Evolutionary conservation across 768 basidiomycete species (phyloP), one percentile per base, ranked within the genome.

Genomic region (Suillus cothurnatus): DNA sequence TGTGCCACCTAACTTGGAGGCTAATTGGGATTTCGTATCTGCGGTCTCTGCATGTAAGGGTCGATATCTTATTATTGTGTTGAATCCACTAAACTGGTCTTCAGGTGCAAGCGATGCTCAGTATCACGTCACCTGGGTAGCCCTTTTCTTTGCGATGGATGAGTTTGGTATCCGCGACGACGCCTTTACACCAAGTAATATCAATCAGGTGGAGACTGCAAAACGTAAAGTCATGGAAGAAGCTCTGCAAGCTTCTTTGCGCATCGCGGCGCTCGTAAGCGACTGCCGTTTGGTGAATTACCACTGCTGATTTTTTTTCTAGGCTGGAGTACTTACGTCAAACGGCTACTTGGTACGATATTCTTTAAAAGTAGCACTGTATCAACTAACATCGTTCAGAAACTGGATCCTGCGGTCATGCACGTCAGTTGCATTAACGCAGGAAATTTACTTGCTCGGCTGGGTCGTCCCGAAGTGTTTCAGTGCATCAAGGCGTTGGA

Each of bases 81-180:
- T 17, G 19, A 21, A 19, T 21, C 31, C 55, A 15, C 31, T 53
- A 62, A 61, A 67, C 52, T 52, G 15, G 36, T 6, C 45, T 38
- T 34, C 81, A 80, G 91, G 91, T 69, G 90, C 91, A 23, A 93
- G 91, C 72, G 92, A 95, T 73, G 92, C 93, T 34, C 93, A 91
- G 34, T 96, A 92, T 74, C 95, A 97, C 78, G 86, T 91, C 70
- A 90, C 96, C 87, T 97, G 93, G 94, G 88, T 95, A 66, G 86
- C 89, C 49, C 77, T 95, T 5, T 91, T 92, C 76, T 88, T 84
- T 67, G 94, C 94, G 1, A 77, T 97, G 67, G 90, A 93, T 64
- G 94, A 96, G 64, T 94, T 86, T 72, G 94, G 94, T 14, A 82
- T 97, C 64, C 87, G 86, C 66, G 94, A 95, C 70, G 76, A 78